A percentile compares a stretch with the other conserved stretches of the same genome.
Evolutionary conservation across 345 rosid genomes (phyloP).

Genomic region (Mallotus nudiflorus): DNA sequence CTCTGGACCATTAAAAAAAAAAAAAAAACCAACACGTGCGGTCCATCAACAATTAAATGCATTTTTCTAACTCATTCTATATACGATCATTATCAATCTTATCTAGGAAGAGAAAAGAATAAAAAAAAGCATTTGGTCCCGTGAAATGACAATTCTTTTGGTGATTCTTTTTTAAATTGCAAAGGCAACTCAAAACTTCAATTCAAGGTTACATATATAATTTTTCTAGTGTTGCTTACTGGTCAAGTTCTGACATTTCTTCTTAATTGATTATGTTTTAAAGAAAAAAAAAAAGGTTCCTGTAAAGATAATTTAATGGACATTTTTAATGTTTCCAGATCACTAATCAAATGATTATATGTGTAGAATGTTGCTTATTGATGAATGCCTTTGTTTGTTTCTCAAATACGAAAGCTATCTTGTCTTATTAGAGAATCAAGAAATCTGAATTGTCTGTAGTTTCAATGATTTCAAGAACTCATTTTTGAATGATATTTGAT

Average conservation of each 20-base stretch:
- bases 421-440: conserved; percentile 30
- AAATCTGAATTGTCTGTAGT: not conserved
- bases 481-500: conserved; percentile 3
- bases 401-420: conserved; percentile 1
- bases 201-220: conserved; percentile 7
- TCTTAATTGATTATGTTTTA: too few relatives aligned
- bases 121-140: conserved; percentile 1
- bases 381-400: conserved; percentile 17
- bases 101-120: not conserved
- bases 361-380: not conserved
- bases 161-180: not conserved
- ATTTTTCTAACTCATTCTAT: too few relatives aligned
- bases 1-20: too few relatives aligned
- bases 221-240: conserved; percentile 10
- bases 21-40: too few relatives aligned
- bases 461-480: not conserved
- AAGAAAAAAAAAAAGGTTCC: too few relatives aligned
- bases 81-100: too few relatives aligned
- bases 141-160: not conserved
- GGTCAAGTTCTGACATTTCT: conserved; percentile 8
- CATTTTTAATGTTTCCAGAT: not conserved
- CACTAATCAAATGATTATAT: conserved; percentile 16
- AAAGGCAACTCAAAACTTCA: conserved; percentile 6
- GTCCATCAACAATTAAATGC: too few relatives aligned
- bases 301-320: not conserved